phyloP scores from a whole-genome alignment of 2,329 filamentous ascomycete genomes.

The Pseudodiploospora longispora region DNA sequence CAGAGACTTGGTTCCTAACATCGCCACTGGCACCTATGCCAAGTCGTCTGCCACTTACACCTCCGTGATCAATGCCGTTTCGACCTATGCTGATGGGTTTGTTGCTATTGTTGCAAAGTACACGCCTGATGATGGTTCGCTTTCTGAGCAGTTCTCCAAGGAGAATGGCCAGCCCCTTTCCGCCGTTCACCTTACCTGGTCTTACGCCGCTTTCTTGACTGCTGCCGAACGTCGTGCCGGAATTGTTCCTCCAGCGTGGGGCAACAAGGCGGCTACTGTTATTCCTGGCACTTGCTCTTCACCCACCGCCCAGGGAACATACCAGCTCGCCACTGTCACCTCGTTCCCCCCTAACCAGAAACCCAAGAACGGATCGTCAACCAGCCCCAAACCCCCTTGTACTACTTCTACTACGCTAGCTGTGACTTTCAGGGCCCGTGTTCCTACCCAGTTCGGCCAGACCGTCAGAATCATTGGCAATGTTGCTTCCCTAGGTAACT shows the following conservation, averaged over 20 bases:
- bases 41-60: constrained; percentile 39
- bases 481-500: constrained; percentile 50
- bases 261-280: constrained; percentile 33
- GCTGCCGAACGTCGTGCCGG: constrained; percentile 49
- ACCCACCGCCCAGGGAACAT: constrained; percentile 40
- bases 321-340: constrained; percentile 39
- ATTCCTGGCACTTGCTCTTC: constrained; percentile 42
- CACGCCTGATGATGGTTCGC: constrained; percentile 50
- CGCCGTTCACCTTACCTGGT: constrained; percentile 64
- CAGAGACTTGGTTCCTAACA: constrained; percentile 50
- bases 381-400: constrained; percentile 28
- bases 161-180: constrained; percentile 47
- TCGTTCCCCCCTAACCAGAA: constrained; percentile 44
- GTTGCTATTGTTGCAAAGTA: constrained; percentile 56
- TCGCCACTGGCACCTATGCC: constrained; percentile 54
- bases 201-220: constrained; percentile 62
- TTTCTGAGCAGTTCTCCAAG: constrained; percentile 60
- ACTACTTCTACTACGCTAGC: constrained; percentile 37
- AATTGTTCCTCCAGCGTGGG: constrained; percentile 50
- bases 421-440: constrained; percentile 55
- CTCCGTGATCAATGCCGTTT: constrained; percentile 48
- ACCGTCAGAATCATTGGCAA: constrained; percentile 59
- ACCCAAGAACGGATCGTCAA: constrained; percentile 26
- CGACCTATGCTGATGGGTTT: constrained; percentile 53
- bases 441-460: constrained; percentile 52